Evolutionary conservation across 352 stramenopile species (phyloP).

Genomic region (Pythium phragmitis): DNA sequence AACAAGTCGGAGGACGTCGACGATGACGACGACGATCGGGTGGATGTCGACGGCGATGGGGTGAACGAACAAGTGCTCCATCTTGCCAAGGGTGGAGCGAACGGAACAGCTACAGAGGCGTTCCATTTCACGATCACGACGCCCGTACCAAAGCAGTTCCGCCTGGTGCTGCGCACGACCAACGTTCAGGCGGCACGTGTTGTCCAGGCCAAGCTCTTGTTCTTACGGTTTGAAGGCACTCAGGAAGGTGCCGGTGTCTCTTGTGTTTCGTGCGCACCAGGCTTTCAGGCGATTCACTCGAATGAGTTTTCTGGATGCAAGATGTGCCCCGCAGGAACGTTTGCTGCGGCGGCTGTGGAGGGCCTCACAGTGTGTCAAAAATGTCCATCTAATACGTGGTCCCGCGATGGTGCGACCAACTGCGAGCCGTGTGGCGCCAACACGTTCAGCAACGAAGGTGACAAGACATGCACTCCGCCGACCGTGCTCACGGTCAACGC

Average conservation of each 20-base stretch:
- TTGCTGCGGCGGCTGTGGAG: constrained; percentile 29
- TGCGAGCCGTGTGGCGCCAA: constrained; percentile 65
- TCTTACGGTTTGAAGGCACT: constrained; percentile 53
- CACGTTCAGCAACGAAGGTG: constrained; percentile 50
- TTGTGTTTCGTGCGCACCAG: constrained; percentile 52
- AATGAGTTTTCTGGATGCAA: constrained; percentile 41
- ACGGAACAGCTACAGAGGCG: constrained; percentile 59
- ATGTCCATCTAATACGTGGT: constrained; percentile 67
- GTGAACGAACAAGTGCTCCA: constrained; percentile 42
- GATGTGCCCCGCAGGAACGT: constrained; percentile 63
- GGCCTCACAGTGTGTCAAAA: constrained; percentile 46
- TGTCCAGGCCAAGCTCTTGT: constrained; percentile 51
- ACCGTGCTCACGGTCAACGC: constrained; percentile 42
- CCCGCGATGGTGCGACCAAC: constrained; percentile 38
- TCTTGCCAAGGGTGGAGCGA: constrained; percentile 59
- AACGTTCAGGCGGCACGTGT: constrained; percentile 39
- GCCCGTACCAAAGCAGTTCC: constrained; percentile 46
- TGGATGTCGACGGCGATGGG: constrained; percentile 32
- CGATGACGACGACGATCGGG: constrained; percentile 16
- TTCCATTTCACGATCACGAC: constrained; percentile 57
- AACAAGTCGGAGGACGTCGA: constrained; percentile 22
- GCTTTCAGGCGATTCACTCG: constrained; percentile 45
- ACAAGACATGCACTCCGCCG: constrained; percentile 45
- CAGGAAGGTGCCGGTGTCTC: constrained; percentile 47
- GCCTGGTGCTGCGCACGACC: constrained; percentile 56